phyloP scores from a whole-genome alignment of 345 rosid species.

The Acer saccharum region DNA sequence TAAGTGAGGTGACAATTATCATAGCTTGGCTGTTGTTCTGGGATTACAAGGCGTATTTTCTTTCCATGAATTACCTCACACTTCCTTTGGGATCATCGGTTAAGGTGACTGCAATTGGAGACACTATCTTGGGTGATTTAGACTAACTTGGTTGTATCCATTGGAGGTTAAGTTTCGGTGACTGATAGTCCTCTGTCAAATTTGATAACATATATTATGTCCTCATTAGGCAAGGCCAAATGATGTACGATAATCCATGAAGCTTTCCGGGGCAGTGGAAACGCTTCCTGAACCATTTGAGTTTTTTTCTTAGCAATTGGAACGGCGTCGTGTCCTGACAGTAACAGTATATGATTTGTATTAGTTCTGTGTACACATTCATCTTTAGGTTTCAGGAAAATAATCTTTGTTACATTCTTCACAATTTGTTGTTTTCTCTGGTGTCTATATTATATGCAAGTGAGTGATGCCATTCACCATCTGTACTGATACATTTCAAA shows the following conservation, averaged over 20 bases:
- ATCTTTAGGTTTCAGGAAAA: background rate
- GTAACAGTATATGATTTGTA: background rate
- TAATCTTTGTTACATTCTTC: background rate
- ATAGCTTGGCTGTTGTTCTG: background rate
- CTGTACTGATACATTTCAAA: background rate
- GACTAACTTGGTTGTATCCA: background rate
- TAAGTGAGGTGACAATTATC: background rate
- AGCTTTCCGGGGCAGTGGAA: background rate
- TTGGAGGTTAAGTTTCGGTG: background rate
- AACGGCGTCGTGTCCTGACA: background rate
- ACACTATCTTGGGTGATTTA: background rate
- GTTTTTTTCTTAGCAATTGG: background rate
- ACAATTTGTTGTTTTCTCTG: slow-evolving; percentile 4
- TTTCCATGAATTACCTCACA: background rate
- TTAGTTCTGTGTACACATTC: background rate
- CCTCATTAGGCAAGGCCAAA: background rate
- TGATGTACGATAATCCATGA: background rate
- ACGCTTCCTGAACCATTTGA: background rate
- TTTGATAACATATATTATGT: background rate
- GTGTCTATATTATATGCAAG: background rate
- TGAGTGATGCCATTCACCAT: background rate
- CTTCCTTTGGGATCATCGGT: background rate
- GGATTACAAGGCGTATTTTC: background rate
- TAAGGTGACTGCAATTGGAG: background rate
- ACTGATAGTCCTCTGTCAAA: background rate